Base-by-base conservation (phyloP, 495 filamentous ascomycete genomes). In the Penicillium lagena region DNA sequence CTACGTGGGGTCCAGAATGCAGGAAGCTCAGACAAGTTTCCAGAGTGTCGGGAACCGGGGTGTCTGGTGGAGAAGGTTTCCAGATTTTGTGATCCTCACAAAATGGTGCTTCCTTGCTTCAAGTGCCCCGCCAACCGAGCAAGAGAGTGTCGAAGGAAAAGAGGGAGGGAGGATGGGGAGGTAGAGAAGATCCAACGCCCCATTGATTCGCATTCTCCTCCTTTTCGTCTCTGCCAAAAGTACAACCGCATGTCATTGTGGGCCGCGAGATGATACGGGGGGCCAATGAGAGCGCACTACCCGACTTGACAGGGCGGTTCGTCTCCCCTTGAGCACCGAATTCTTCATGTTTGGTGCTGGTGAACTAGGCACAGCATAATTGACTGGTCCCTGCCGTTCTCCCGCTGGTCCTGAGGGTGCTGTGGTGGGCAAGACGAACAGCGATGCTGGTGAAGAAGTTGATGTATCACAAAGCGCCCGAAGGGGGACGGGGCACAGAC, bases 1-100 rank as follows among this genome's bases (percentile, higher is more conserved):
- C 50, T 50, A 6, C 56, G 50, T 51, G 52, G 56, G 52, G 55
- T 46, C 47, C 38, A 50, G 49, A 50, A 55, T 56, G 50, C 52
- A 55, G 50, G 50, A 12, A 49, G 55, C 48, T 40, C 51, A 36
- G 55, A 46, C 38, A 35, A 51, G 56, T 55, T 22, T 47, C 57
- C 56, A 56, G 48, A 54, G 47, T 46, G 37, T 36, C 57, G 57
- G 57, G 50, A 50, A 54, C 4, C 22, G 1, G 1, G 1, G 15
- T 17, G 15, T 17, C 4, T 17, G 15, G 15, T 17, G 15, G 15
- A 17, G 15, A 17, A 17, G 1, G 4, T 4, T 17, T 17, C 15
- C 15, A 17, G n/a, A n/a, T n/a, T n/a, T n/a, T n/a, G n/a, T n/a
- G n/a, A n/a, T 22, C 22, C 6, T 3, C 22, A 0, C 22, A 22